These are phyloP conservation scores for Saccharomycopsis malanga DNA, from an alignment of 805 yeast species.

Conservation along the genomic window DNA sequence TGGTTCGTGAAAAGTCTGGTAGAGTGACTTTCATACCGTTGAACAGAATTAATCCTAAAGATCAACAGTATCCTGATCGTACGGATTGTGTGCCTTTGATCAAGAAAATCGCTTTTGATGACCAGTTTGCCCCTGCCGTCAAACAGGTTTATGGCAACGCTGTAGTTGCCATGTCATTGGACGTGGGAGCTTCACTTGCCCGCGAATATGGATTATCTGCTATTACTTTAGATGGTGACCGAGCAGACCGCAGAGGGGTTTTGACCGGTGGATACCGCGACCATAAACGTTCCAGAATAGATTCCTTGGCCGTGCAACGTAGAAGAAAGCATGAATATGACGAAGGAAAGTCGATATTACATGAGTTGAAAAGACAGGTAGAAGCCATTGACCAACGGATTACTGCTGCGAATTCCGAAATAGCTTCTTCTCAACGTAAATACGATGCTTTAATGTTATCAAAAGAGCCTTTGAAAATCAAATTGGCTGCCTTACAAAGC, in stretches of 20 bases:
- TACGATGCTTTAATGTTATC: conserved; percentile 39
- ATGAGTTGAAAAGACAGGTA: conserved; percentile 33
- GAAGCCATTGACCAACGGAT: conserved; percentile 44
- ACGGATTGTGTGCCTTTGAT: conserved; percentile 68
- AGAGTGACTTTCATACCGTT: conserved; percentile 89
- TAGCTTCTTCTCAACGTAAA: conserved; percentile 29
- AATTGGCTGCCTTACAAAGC: conserved; percentile 35
- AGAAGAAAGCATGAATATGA: conserved; percentile 44
- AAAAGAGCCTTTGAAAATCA: conserved; percentile 38
- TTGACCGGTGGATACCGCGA: conserved; percentile 85
- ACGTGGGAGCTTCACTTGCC: conserved; percentile 61
- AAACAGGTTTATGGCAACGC: conserved; percentile 76
- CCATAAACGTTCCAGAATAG: conserved; percentile 59
- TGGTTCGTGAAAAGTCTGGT: conserved; percentile 64
- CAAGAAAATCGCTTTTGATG: conserved; percentile 59
- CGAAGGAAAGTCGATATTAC: conserved; percentile 34
- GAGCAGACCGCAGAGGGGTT: conserved; percentile 77
- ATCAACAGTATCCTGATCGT: conserved; percentile 51
- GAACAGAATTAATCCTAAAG: conserved; percentile 47
- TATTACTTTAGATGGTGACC: conserved; percentile 88
- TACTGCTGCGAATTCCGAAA: conserved; percentile 40
- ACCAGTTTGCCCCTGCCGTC: conserved; percentile 56
- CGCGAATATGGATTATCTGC: conserved; percentile 56
- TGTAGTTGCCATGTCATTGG: conserved; percentile 65
- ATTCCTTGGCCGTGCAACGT: conserved; percentile 52